A percentile compares a stretch with the other conserved stretches of the same genome.
These are phyloP conservation scores for Polygonum aviculare DNA, from an alignment of 148 eudicot genomes.

Conservation along the genomic window DNA sequence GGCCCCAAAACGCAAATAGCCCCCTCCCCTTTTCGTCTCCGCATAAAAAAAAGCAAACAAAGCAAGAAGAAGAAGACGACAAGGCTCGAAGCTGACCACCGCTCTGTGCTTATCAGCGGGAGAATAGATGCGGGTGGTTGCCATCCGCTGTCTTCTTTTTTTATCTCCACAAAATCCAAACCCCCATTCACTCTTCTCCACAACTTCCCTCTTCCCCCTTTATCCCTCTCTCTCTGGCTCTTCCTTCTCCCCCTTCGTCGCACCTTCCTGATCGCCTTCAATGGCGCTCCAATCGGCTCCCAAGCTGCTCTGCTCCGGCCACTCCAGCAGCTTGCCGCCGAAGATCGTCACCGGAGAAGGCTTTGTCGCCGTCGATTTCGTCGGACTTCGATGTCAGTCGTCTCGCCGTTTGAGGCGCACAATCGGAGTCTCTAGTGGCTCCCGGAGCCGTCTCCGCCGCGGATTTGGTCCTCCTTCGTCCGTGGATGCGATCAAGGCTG, in stretches of 20 bases:
- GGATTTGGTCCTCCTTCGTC: conserved; percentile 14
- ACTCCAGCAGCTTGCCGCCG: background rate
- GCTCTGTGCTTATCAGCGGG: conserved; percentile 12
- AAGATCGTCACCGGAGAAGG: conserved; percentile 17
- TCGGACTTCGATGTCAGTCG: conserved; percentile 35
- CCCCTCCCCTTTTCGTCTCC: background rate
- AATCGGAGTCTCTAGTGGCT: conserved; percentile 9
- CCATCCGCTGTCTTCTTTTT: background rate
- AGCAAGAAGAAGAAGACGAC: background rate
- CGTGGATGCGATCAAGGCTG: conserved; percentile 33
- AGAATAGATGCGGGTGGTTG: conserved; percentile 12
- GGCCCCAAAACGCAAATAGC: background rate
- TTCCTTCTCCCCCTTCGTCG: background rate
- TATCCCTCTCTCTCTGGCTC: background rate
- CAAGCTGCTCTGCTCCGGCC: conserved; percentile 9
- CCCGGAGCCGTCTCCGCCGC: background rate
- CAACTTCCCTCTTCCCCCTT: background rate
- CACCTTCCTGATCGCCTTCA: conserved; percentile 6
- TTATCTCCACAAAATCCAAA: background rate
- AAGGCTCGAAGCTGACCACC: background rate
- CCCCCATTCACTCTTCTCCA: conserved; percentile 2
- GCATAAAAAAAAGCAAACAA: background rate
- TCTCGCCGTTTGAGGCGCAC: conserved; percentile 28
- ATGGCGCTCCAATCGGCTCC: conserved; percentile 12
- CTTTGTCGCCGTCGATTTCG: conserved; percentile 46